These are phyloP conservation scores for Nakazawaea holstii DNA, from an alignment of 805 yeast genomes.

Conservation along the genomic window DNA sequence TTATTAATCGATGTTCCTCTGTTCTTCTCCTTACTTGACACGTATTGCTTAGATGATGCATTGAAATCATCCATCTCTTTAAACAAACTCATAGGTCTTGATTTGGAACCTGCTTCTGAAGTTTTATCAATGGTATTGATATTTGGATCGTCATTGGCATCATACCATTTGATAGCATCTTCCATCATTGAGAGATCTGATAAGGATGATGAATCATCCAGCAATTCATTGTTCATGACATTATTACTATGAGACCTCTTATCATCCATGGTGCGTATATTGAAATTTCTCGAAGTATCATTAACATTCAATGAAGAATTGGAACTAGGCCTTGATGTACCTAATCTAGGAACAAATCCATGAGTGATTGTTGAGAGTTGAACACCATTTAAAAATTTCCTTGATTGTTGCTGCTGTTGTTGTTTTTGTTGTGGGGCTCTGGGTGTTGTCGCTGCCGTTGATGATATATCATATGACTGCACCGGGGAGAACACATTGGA, in stretches of 20 bases:
- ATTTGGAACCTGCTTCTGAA: background rate
- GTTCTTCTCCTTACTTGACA: too few relatives aligned
- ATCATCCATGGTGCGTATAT: too few relatives aligned
- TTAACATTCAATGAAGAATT: background rate
- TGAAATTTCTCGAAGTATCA: background rate
- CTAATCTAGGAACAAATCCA: too few relatives aligned
- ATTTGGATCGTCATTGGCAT: background rate
- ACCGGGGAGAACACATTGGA: too few relatives aligned
- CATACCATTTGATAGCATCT: background rate
- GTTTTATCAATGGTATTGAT: background rate
- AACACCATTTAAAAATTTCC: too few relatives aligned
- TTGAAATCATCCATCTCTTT: background rate
- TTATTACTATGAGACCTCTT: background rate
- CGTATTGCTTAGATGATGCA: too few relatives aligned
- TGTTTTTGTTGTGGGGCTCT: too few relatives aligned
- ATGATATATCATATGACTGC: too few relatives aligned
- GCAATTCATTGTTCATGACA: background rate
- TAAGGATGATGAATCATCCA: background rate
- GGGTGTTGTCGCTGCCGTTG: too few relatives aligned
- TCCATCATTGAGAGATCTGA: conserved; percentile 1
- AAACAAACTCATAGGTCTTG: background rate
- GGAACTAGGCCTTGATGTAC: too few relatives aligned
- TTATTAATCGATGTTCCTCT: background rate
- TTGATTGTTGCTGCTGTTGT: too few relatives aligned
- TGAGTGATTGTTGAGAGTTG: too few relatives aligned